These are phyloP conservation scores for Casuarina cunninghamiana DNA, from an alignment of 306 rosid genomes.

Conservation along the genomic window DNA sequence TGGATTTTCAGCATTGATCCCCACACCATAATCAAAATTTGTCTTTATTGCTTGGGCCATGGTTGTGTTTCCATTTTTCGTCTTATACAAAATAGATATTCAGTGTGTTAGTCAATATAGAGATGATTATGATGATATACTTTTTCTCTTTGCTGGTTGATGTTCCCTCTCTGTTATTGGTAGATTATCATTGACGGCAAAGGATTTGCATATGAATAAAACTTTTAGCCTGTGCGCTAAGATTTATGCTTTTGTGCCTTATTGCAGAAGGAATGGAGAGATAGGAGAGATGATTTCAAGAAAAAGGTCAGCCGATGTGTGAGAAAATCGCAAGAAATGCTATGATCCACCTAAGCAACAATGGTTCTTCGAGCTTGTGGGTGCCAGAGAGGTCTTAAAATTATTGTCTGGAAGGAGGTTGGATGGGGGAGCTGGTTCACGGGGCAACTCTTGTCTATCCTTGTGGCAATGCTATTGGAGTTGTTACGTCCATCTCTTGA, in stretches of 20 bases:
- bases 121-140: neutral
- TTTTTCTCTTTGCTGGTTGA: neutral
- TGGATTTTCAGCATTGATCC: neutral
- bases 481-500: conserved; percentile 39
- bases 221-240: neutral
- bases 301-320: conserved; percentile 91
- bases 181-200: neutral
- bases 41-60: neutral
- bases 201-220: neutral
- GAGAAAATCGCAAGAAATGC: conserved; percentile 89
- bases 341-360: conserved; percentile 39
- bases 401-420: conserved; percentile 11
- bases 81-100: neutral
- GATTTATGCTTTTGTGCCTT: conserved; percentile 13
- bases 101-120: neutral
- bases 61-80: neutral
- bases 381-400: conserved; percentile 43
- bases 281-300: conserved; percentile 90
- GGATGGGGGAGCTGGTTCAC: conserved; percentile 35
- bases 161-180: neutral
- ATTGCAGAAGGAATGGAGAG: conserved; percentile 97
- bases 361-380: conserved; percentile 28
- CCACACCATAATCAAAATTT: neutral
- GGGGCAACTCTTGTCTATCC: conserved; percentile 33
- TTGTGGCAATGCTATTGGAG: conserved; percentile 54